phyloP scores from a whole-genome alignment of 2,329 filamentous ascomycete genomes.

The Epichloe hybrida region DNA sequence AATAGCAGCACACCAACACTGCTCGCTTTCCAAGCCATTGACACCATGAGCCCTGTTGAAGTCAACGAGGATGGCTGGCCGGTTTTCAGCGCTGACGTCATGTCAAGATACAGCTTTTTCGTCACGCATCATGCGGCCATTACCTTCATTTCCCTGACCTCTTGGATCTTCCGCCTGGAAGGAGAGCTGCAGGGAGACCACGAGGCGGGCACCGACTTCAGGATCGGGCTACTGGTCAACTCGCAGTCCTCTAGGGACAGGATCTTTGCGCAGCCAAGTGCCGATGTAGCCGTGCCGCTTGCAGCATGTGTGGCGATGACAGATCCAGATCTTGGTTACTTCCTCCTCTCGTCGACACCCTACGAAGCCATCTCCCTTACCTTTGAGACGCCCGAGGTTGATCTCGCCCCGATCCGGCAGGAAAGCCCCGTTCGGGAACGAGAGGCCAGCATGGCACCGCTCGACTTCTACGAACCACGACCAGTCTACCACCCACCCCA shows the following conservation, averaged over 20 bases:
- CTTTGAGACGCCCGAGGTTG: constrained; percentile 45
- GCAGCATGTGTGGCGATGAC: constrained; percentile 40
- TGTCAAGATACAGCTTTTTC: constrained; percentile 49
- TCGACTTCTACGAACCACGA: constrained; percentile 48
- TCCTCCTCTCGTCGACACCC: constrained; percentile 45
- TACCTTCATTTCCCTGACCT: constrained; percentile 43
- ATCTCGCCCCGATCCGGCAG: constrained; percentile 28
- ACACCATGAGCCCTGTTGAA: constrained; percentile 42
- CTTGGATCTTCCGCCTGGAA: constrained; percentile 52
- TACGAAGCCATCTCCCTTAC: constrained; percentile 44
- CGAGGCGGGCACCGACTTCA: constrained; percentile 46
- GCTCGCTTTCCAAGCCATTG: constrained; percentile 48
- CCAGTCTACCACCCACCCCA: constrained; percentile 52
- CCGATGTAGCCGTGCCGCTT: constrained; percentile 33
- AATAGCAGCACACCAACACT: constrained; percentile 31
- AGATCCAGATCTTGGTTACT: constrained; percentile 51
- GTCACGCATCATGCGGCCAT: constrained; percentile 48
- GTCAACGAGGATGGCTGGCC: constrained; percentile 46
- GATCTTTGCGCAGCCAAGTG: constrained; percentile 39
- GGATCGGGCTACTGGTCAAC: constrained; percentile 45
- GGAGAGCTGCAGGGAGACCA: constrained; percentile 43
- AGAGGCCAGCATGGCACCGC: constrained; percentile 28
- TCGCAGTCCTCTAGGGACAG: constrained; percentile 45
- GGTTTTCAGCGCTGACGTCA: constrained; percentile 46
- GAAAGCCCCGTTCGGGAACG: constrained; percentile 30